These are phyloP conservation scores for Pilaira anomala DNA, from an alignment of 192 early-diverging fungal species.

Conservation along the genomic window DNA sequence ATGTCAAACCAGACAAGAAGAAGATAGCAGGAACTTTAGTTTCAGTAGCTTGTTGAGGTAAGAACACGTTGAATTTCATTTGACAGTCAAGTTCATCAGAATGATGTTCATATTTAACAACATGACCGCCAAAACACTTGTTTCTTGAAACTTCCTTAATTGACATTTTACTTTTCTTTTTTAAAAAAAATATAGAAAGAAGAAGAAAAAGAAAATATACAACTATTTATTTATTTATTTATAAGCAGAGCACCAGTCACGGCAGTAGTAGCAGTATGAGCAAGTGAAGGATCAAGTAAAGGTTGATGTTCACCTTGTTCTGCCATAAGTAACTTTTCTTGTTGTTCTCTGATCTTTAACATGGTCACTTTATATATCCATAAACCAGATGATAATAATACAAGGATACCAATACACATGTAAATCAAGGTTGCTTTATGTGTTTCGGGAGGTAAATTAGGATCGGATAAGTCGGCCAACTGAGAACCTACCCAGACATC, in stretches of 20 bases:
- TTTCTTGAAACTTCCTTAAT: slow-evolving; percentile 46
- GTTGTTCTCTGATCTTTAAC: slow-evolving; percentile 11
- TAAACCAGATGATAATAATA: slow-evolving; percentile 7
- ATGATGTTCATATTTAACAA: slow-evolving; percentile 69
- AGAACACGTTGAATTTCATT: slow-evolving; percentile 78
- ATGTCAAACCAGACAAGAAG: slow-evolving; percentile 81
- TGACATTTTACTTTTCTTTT: slow-evolving; percentile 5
- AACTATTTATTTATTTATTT: no score
- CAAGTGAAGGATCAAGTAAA: no score
- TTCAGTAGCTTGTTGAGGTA: slow-evolving; percentile 52
- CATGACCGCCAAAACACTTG: slow-evolving; percentile 66
- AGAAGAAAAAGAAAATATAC: not conserved
- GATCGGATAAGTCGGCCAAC: slow-evolving; percentile 25
- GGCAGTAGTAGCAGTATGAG: no score
- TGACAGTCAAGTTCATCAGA: slow-evolving; percentile 60
- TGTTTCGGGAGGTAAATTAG: slow-evolving; percentile 23
- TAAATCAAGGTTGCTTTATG: slow-evolving; percentile 5
- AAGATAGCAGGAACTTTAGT: slow-evolving; percentile 52
- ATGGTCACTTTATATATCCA: slow-evolving; percentile 35
- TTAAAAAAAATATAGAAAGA: slow-evolving; percentile 7
- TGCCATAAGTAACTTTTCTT: no score
- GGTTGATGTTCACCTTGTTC: no score
- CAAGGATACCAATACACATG: slow-evolving; percentile 5
- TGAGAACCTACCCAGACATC: slow-evolving; percentile 32
- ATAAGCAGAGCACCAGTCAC: no score